Conservation (phyloP, 1,284 basidiomycete genomes). For the Malassezia sympodialis region DNA sequence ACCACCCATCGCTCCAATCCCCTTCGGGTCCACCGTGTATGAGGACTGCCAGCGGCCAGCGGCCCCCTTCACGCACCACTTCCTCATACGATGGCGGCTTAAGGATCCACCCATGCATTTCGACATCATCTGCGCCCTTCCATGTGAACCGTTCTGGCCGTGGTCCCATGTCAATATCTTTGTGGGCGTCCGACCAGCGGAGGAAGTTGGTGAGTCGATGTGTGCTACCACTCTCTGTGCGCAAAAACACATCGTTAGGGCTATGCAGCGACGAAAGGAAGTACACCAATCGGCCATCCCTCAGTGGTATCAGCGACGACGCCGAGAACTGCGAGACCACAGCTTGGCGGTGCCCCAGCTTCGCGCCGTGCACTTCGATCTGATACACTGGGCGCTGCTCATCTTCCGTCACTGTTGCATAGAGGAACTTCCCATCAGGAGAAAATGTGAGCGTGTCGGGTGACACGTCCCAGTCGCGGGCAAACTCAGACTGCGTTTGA, state of each 20-base stretch:
- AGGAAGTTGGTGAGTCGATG: conserved; percentile 14
- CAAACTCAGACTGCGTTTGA: conserved; percentile 2
- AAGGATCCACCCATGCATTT: conserved; percentile 22
- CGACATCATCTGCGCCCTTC: conserved; percentile 16
- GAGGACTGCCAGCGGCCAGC: conserved; percentile 21
- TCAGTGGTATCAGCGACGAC: conserved; percentile 1
- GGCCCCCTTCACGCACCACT: background rate
- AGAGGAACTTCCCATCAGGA: conserved; percentile 11
- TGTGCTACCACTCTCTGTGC: background rate
- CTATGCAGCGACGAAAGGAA: conserved; percentile 12
- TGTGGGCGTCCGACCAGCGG: conserved; percentile 6
- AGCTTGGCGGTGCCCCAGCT: background rate
- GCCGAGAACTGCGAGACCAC: conserved; percentile 12
- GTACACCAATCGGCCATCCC: conserved; percentile 12
- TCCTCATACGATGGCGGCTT: conserved; percentile 21
- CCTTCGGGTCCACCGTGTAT: conserved; percentile 40
- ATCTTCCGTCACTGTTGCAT: conserved; percentile 18
- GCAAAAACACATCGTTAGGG: conserved; percentile 21
- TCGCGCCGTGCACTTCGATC: background rate
- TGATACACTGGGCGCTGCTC: conserved; percentile 19
- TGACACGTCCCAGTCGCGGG: conserved; percentile 25
- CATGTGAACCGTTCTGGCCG: conserved; percentile 23
- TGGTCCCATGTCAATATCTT: conserved; percentile 21
- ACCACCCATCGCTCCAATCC: conserved; percentile 32
- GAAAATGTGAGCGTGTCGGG: conserved; percentile 20